Evolutionary conservation across 2,329 filamentous ascomycete genomes (phyloP).

Genomic region (Metarhizium guizhouense): DNA sequence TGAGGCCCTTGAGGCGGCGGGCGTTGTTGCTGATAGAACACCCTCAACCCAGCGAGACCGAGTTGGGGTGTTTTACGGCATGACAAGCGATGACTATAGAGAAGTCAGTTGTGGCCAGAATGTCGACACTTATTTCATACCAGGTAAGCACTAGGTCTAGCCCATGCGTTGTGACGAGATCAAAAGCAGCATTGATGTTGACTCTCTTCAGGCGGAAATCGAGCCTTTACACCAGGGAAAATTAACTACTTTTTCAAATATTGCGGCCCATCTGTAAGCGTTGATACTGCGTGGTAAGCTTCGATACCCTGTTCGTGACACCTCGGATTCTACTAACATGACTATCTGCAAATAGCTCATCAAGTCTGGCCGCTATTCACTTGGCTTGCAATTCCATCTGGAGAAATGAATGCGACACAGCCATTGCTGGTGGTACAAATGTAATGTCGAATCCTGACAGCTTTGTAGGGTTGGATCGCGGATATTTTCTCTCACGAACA

Average conservation of each 20-base stretch:
- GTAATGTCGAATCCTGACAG: conserved; percentile 58
- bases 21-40: background rate
- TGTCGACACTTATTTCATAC: conserved; percentile 22
- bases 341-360: conserved; percentile 3
- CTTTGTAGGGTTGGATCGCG: conserved; percentile 52
- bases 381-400: background rate
- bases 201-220: background rate
- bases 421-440: conserved; percentile 55
- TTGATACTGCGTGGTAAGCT: background rate
- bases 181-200: background rate
- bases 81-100: conserved; percentile 2
- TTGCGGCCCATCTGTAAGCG: background rate
- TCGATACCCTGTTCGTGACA: background rate
- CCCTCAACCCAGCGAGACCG: background rate
- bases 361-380: background rate
- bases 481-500: conserved; percentile 49
- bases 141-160: conserved; percentile 21
- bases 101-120: conserved; percentile 3
- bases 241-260: background rate
- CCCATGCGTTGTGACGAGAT: background rate
- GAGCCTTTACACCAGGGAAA: conserved; percentile 5
- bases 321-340: background rate
- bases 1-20: background rate
- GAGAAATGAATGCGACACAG: conserved; percentile 51
- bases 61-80: background rate